These are phyloP conservation scores for Pezicula carpinea DNA, from an alignment of 2,329 filamentous ascomycete genomes.

Conservation along the genomic window DNA sequence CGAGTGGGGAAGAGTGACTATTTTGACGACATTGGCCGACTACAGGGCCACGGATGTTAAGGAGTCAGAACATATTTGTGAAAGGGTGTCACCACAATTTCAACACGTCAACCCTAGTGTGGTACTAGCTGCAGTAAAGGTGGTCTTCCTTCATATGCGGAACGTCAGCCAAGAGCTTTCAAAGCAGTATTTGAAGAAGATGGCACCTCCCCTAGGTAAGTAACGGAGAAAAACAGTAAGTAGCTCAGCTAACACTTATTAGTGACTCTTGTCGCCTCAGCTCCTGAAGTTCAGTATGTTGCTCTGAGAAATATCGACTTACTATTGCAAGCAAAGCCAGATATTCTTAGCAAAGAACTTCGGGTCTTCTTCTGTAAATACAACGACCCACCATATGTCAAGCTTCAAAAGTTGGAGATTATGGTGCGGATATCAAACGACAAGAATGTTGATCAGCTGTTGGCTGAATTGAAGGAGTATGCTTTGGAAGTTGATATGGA, in stretches of 20 bases:
- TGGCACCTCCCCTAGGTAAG: conserved; percentile 89
- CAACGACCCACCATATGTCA: conserved; percentile 96
- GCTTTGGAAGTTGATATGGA: conserved; percentile 99
- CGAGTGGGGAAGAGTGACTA: conserved; percentile 95
- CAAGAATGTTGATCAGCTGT: conserved; percentile 88
- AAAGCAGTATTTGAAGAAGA: conserved; percentile 91
- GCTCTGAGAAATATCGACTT: conserved; percentile 95
- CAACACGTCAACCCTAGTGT: conserved; percentile 98
- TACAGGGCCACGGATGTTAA: conserved; percentile 86
- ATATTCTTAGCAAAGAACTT: conserved; percentile 95
- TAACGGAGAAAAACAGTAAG: conserved; percentile 2
- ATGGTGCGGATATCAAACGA: conserved; percentile 99
- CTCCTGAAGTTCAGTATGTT: conserved; percentile 96
- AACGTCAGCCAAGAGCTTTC: conserved; percentile 72
- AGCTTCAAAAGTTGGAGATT: conserved; percentile 95
- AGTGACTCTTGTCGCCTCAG: conserved; percentile 94
- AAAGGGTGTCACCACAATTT: conserved; percentile 92
- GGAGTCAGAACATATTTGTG: conserved; percentile 97
- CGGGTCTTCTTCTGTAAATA: conserved; percentile 99
- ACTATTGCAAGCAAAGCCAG: conserved; percentile 89
- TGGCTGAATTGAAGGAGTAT: conserved; percentile 95
- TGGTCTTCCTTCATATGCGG: conserved; percentile 95
- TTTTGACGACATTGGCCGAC: conserved; percentile 82
- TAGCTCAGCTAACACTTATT: conserved; percentile 11
- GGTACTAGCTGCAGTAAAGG: conserved; percentile 94